A percentile compares a stretch with the other conserved stretches of the same genome.
Conservation (phyloP, 2,329 filamentous ascomycete genomes). For the Acrocalymma vagum region DNA sequence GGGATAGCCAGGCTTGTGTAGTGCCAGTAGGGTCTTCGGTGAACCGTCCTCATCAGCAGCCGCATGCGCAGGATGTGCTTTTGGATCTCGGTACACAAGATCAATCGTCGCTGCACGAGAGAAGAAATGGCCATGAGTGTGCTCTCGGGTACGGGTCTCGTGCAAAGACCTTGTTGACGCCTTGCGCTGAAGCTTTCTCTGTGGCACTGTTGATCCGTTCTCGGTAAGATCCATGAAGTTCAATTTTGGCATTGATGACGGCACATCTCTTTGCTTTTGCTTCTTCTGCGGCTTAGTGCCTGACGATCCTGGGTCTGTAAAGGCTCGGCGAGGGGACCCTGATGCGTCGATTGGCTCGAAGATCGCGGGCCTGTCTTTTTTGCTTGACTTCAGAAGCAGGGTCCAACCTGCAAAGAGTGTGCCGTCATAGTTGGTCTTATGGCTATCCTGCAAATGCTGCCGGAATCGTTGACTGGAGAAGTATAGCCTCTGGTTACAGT, state of each 20-base stretch:
- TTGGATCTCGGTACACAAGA: constrained; percentile 6
- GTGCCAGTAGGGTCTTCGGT: constrained; percentile 1
- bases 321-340: constrained; percentile 11
- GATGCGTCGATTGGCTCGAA: constrained; percentile 21
- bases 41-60: neutral
- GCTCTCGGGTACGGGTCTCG: constrained; percentile 11
- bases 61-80: constrained; percentile 8
- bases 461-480: constrained; percentile 36
- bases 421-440: constrained; percentile 27
- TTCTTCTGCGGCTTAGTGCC: constrained; percentile 6
- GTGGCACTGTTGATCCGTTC: constrained; percentile 15
- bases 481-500: constrained; percentile 33
- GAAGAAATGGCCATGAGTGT: constrained; percentile 22
- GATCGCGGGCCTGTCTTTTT: constrained; percentile 21
- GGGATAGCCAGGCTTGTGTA: constrained; percentile 14
- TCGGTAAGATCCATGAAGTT: constrained; percentile 37
- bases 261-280: neutral
- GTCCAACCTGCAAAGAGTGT: constrained; percentile 35
- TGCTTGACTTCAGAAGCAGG: constrained; percentile 30
- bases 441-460: constrained; percentile 35
- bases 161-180: constrained; percentile 19
- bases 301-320: constrained; percentile 20
- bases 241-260: constrained; percentile 11
- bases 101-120: constrained; percentile 27
- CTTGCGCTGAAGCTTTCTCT: constrained; percentile 27